These are phyloP conservation scores for Pichia sp. DNA, from an alignment of 1,139 yeast species.

Conservation along the genomic window DNA sequence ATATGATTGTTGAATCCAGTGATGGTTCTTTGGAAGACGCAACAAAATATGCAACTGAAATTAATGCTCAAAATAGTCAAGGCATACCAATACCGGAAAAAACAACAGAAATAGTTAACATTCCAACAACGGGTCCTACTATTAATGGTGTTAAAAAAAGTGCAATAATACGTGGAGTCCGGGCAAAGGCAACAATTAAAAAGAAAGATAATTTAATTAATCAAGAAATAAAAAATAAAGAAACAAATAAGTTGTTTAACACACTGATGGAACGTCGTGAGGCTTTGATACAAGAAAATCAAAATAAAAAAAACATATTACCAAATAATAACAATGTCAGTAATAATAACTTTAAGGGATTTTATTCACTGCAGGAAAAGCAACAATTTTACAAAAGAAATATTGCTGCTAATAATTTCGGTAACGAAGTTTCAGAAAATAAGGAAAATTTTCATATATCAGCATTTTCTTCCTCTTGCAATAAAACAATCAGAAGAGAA, in stretches of 20 bases:
- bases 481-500: conserved; percentile 14
- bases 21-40: conserved; percentile 65
- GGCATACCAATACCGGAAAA: conserved; percentile 62
- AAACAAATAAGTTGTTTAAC: not conserved
- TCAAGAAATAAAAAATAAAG: not conserved
- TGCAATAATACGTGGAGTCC: conserved; percentile 49
- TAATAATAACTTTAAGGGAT: conserved; percentile 9
- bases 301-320: conserved; percentile 3
- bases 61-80: conserved; percentile 56
- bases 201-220: conserved; percentile 1
- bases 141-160: conserved; percentile 36
- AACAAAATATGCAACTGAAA: conserved; percentile 69
- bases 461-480: too few species aligned
- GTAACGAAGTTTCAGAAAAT: not conserved
- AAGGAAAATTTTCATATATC: not conserved
- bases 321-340: not conserved
- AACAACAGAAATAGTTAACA: conserved; percentile 55
- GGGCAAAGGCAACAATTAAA: conserved; percentile 19
- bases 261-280: conserved; percentile 9
- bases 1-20: conserved; percentile 60
- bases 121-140: conserved; percentile 49
- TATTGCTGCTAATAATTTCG: not conserved
- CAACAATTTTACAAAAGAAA: conserved; percentile 12
- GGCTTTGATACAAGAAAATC: not conserved
- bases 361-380: conserved; percentile 14